These are phyloP conservation scores for Saussurea involucrata DNA, from an alignment of 129 eudicot species.

Conservation along the genomic window DNA sequence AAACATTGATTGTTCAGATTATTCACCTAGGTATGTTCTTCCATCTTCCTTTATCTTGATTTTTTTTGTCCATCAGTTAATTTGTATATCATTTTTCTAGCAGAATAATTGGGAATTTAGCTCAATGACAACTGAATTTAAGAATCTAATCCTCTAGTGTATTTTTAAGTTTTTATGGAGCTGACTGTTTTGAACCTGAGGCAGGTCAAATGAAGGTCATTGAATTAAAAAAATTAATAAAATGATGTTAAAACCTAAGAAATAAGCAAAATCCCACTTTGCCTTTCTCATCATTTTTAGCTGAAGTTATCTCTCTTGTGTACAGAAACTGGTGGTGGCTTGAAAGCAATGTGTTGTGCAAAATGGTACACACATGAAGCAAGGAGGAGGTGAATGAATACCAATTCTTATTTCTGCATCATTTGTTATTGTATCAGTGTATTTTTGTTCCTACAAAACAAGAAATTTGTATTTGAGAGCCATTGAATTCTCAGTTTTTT, in stretches of 20 bases:
- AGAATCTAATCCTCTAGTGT: too few relatives aligned
- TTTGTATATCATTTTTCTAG: background rate
- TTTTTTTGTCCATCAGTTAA: background rate
- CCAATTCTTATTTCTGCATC: conserved; percentile 30
- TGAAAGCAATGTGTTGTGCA: conserved; percentile 9
- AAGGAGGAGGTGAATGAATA: conserved; percentile 1
- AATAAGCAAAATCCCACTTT: background rate
- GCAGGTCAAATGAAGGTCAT: too few relatives aligned
- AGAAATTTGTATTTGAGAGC: conserved; percentile 10
- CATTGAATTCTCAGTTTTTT: conserved; percentile 20
- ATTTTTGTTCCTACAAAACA: conserved; percentile 10
- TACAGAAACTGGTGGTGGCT: conserved; percentile 27
- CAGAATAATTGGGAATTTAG: too few relatives aligned
- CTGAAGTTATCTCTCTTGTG: conserved; percentile 2
- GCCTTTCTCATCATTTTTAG: background rate
- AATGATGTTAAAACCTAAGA: background rate
- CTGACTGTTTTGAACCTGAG: too few relatives aligned
- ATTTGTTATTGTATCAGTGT: conserved; percentile 25
- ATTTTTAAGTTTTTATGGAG: too few relatives aligned
- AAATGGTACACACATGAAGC: conserved; percentile 28
- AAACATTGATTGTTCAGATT: conserved; percentile 15
- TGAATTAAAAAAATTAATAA: background rate
- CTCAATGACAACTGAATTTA: too few relatives aligned
- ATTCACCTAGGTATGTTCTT: conserved; percentile 13
- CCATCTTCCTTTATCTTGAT: background rate